Percentiles rank a stretch among this genome's conserved stretches.
Conservation (phyloP, 805 yeast genomes). For the Lipomyces anomalus region DNA sequence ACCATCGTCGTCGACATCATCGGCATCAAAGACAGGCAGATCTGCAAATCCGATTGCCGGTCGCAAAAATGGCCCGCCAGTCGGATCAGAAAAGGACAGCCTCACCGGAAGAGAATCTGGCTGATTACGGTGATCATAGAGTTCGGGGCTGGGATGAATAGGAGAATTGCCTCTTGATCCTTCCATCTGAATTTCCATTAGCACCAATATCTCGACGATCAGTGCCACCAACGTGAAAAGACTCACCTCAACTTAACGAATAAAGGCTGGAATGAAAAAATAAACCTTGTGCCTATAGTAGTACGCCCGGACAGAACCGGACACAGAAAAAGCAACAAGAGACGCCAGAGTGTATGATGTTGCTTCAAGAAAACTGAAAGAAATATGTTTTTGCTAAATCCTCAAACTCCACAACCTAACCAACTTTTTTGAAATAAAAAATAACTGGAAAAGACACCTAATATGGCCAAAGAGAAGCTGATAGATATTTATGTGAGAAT, state of each 20-base stretch:
- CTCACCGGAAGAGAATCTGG: constrained; percentile 40
- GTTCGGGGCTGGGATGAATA: constrained; percentile 24
- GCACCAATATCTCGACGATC: background rate
- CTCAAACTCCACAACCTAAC: too few relatives aligned
- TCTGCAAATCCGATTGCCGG: too few relatives aligned
- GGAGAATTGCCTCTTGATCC: constrained; percentile 20
- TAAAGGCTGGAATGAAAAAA: constrained; percentile 2
- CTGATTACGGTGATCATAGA: constrained; percentile 48
- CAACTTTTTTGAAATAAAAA: background rate
- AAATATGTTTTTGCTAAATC: too few relatives aligned
- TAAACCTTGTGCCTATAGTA: constrained; percentile 7
- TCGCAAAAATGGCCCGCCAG: too few relatives aligned
- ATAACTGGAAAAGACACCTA: background rate
- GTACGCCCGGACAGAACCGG: constrained; percentile 10
- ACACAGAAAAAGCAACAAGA: constrained; percentile 5
- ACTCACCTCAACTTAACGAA: background rate
- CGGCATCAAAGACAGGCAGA: constrained; percentile 14
- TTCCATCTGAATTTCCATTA: constrained; percentile 10
- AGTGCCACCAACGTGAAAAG: background rate
- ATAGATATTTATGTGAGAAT: too few relatives aligned
- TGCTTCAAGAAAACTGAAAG: constrained; percentile 9
- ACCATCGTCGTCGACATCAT: constrained; percentile 12
- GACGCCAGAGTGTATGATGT: constrained; percentile 15
- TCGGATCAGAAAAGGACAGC: constrained; percentile 17
- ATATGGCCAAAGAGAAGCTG: too few relatives aligned